These are phyloP conservation scores for Aciculosporium take DNA, from an alignment of 2,329 filamentous ascomycete genomes.

Conservation along the genomic window DNA sequence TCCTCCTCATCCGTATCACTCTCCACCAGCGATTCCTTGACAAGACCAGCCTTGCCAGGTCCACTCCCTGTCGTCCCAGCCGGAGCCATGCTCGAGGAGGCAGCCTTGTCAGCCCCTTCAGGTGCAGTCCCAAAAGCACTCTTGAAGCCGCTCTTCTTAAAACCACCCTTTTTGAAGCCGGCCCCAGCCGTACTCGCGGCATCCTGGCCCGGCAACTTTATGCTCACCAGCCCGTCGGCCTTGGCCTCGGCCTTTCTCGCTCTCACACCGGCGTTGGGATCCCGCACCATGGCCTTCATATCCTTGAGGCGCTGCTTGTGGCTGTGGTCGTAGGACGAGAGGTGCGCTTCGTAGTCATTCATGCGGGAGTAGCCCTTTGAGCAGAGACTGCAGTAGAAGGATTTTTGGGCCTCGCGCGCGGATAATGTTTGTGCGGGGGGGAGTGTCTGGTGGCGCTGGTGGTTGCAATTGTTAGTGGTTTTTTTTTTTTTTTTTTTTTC, in stretches of 20 bases:
- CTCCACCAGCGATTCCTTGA: conserved; percentile 24
- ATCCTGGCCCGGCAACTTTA: conserved; percentile 39
- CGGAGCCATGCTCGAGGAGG: not conserved
- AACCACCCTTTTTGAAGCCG: conserved; percentile 54
- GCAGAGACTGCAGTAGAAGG: conserved; percentile 79
- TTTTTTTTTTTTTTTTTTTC: not conserved
- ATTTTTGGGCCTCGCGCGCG: conserved; percentile 62
- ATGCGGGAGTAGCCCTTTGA: conserved; percentile 89
- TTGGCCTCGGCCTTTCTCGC: conserved; percentile 58
- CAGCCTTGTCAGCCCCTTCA: conserved; percentile 8
- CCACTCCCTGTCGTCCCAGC: conserved; percentile 7
- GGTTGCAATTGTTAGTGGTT: too few relatives aligned
- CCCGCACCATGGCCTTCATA: conserved; percentile 71
- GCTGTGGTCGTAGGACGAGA: conserved; percentile 86
- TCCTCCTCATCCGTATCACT: conserved; percentile 57
- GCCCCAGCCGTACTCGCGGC: conserved; percentile 16
- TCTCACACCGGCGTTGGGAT: conserved; percentile 49
- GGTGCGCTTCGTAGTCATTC: conserved; percentile 92
- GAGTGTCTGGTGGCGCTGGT: conserved; percentile 41
- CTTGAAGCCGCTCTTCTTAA: conserved; percentile 76
- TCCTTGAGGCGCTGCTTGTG: conserved; percentile 84
- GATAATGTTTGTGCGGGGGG: conserved; percentile 44
- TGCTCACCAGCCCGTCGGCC: conserved; percentile 53
- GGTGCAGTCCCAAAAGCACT: conserved; percentile 52
- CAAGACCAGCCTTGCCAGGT: conserved; percentile 13